A percentile compares a stretch with the other conserved stretches of the same genome.
phyloP scores from a whole-genome alignment of 1,139 yeast genomes.

The Chernovozyma aurita region DNA sequence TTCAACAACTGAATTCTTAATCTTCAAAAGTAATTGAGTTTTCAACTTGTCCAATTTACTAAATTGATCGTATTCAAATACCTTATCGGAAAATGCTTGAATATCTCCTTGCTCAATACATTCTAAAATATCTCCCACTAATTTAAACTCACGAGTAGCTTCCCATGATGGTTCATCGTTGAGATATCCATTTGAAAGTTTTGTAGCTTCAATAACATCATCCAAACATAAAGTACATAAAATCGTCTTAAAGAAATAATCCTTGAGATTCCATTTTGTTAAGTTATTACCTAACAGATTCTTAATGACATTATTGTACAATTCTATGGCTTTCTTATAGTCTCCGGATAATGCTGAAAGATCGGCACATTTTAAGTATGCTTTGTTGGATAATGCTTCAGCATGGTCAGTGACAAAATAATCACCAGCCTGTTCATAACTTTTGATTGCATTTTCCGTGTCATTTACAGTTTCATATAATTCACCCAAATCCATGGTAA shows the following conservation, averaged over 20 bases:
- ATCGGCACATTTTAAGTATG: conserved; percentile 87
- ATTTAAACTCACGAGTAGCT: conserved; percentile 71
- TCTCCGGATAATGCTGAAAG: conserved; percentile 72
- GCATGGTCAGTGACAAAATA: conserved; percentile 95
- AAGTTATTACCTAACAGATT: conserved; percentile 70
- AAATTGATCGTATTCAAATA: conserved; percentile 84
- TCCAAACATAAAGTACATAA: conserved; percentile 78
- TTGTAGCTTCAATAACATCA: conserved; percentile 82
- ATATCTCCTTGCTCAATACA: conserved; percentile 78
- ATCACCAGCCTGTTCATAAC: conserved; percentile 93
- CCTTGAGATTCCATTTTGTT: conserved; percentile 90
- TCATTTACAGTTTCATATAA: conserved; percentile 75
- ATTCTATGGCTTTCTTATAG: conserved; percentile 68
- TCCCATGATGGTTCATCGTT: conserved; percentile 77
- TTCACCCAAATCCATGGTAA: conserved; percentile 85
- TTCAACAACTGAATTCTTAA: conserved; percentile 69
- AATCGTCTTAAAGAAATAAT: conserved; percentile 79
- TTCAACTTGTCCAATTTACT: conserved; percentile 88
- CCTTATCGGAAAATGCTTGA: conserved; percentile 68
- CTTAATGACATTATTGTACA: conserved; percentile 73
- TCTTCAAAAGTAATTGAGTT: conserved; percentile 77
- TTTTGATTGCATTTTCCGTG: conserved; percentile 59
- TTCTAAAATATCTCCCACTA: conserved; percentile 60
- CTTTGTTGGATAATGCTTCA: conserved; percentile 83
- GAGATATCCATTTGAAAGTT: conserved; percentile 58